Conservation (phyloP, 2,329 filamentous ascomycete genomes). For the Ceratocystis albifundus region DNA sequence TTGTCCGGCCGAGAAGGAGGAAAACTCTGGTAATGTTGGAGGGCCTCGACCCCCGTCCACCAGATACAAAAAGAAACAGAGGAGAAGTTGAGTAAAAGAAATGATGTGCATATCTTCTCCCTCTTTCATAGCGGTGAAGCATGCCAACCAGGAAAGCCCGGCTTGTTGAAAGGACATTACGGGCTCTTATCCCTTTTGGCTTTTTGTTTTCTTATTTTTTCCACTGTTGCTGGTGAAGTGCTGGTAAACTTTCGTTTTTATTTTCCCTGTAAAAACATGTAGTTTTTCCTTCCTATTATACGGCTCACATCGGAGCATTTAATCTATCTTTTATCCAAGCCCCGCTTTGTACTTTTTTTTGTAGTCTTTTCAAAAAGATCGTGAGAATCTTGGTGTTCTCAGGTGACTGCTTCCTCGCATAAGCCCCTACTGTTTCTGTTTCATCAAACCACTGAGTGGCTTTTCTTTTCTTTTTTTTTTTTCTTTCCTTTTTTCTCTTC, state of each 20-base stretch:
- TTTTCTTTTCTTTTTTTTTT: background rate
- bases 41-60: background rate
- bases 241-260: too few species aligned
- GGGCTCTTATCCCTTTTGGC: background rate
- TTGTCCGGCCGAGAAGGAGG: background rate
- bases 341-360: background rate
- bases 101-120: constrained; percentile 5
- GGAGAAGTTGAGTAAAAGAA: background rate
- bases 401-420: background rate
- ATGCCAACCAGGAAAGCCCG: constrained; percentile 13
- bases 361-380: background rate
- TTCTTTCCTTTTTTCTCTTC: too few species aligned
- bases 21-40: background rate
- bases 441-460: background rate
- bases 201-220: constrained; percentile 2
- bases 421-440: background rate
- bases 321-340: background rate
- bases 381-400: background rate
- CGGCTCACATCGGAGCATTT: background rate
- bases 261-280: too few species aligned
- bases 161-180: background rate
- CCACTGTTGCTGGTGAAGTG: background rate
- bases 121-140: constrained; percentile 10
- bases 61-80: background rate
- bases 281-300: too few species aligned